These are phyloP conservation scores for cucumber (Cucumis sativus) DNA, from an alignment of 306 rosid genomes.

Conservation along the genomic window DNA sequence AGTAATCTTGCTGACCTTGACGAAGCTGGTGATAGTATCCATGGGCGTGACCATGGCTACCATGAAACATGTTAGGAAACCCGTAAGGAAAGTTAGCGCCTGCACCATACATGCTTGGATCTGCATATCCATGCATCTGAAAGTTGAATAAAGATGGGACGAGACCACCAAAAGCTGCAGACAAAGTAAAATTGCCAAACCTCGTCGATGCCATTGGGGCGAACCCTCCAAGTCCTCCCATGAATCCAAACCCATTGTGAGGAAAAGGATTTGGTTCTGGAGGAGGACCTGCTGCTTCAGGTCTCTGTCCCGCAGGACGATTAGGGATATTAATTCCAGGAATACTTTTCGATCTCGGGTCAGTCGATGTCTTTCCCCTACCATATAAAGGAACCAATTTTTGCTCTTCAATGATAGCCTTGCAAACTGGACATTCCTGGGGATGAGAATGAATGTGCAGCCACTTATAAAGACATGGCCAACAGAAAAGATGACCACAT, in stretches of 20 bases:
- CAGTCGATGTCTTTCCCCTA: conserved; percentile 70
- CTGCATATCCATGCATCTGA: conserved; percentile 56
- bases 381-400: conserved; percentile 80
- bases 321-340: conserved; percentile 55
- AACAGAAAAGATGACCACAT: conserved; percentile 88
- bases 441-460: conserved; percentile 66
- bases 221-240: conserved; percentile 67
- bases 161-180: conserved; percentile 73
- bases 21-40: conserved; percentile 34
- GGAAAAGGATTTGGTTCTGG: conserved; percentile 53
- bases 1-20: conserved; percentile 58
- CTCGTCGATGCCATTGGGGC: conserved; percentile 59
- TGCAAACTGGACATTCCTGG: conserved; percentile 73
- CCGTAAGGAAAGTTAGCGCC: conserved; percentile 47
- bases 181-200: conserved; percentile 68
- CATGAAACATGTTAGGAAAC: conserved; percentile 48
- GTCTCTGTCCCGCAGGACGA: conserved; percentile 77
- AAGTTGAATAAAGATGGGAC: conserved; percentile 58
- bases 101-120: conserved; percentile 45
- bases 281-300: conserved; percentile 73
- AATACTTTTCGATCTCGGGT: conserved; percentile 68
- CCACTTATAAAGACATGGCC: conserved; percentile 94
- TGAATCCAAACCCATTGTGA: conserved; percentile 52
- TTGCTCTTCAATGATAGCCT: conserved; percentile 73
- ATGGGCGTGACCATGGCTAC: conserved; percentile 27